phyloP scores from a whole-genome alignment of 2,329 filamentous ascomycete species.

The Teratosphaeriaceae sp. region DNA sequence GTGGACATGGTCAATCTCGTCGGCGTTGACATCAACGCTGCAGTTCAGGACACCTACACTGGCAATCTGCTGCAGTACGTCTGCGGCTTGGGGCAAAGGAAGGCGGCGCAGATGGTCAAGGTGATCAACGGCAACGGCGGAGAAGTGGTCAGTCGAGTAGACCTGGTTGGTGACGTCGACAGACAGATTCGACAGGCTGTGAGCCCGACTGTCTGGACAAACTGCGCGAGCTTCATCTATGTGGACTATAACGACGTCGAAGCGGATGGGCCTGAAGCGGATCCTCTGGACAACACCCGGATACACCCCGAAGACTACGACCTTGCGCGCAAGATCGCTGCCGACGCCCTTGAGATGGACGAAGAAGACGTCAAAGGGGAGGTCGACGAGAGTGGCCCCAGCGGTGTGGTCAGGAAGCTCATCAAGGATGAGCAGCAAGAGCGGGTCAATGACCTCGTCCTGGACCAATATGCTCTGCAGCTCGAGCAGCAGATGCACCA shows the following conservation, averaged over 20 bases:
- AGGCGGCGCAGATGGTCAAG: constrained; percentile 78
- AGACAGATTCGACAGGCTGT: constrained; percentile 56
- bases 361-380: constrained; percentile 97
- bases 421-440: constrained; percentile 91
- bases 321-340: constrained; percentile 95
- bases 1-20: constrained; percentile 98
- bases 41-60: constrained; percentile 70
- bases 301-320: constrained; percentile 99
- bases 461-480: constrained; percentile 96
- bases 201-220: constrained; percentile 87
- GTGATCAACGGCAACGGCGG: constrained; percentile 90
- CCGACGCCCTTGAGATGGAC: constrained; percentile 90
- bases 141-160: constrained; percentile 72
- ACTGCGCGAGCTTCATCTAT: constrained; percentile 91
- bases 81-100: constrained; percentile 84
- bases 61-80: constrained; percentile 87
- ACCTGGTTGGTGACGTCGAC: constrained; percentile 83
- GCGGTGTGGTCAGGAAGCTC: constrained; percentile 89
- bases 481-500: constrained; percentile 89
- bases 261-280: constrained; percentile 60
- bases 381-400: constrained; percentile 79
- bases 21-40: constrained; percentile 92
- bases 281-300: constrained; percentile 93
- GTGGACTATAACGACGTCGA: constrained; percentile 75
- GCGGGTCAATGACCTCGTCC: constrained; percentile 88